Percentiles rank a stretch among this genome's conserved stretches.
These are phyloP conservation scores for Ganoderma sp. DNA, from an alignment of 1,284 basidiomycete species.

Conservation along the genomic window DNA sequence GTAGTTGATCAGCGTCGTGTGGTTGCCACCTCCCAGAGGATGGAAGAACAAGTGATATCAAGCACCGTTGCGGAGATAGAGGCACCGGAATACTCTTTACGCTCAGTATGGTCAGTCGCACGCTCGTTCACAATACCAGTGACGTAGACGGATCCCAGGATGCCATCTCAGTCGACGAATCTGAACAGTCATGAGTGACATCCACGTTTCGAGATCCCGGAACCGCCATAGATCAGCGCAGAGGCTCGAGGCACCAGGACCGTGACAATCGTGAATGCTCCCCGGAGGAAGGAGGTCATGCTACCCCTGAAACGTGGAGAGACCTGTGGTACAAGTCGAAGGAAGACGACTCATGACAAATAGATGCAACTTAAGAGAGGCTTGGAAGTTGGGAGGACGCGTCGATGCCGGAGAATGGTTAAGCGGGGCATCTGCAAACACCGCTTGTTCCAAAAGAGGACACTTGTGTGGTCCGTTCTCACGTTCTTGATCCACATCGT, in stretches of 20 bases:
- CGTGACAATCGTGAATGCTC: not conserved
- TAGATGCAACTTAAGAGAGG: not conserved
- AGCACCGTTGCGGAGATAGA: slow-evolving; percentile 19
- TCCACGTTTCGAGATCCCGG: not conserved
- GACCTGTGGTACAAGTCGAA: not conserved
- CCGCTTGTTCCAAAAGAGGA: slow-evolving; percentile 19
- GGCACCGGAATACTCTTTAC: slow-evolving; percentile 23
- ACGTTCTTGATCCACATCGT: slow-evolving; percentile 12
- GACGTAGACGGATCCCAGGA: not conserved
- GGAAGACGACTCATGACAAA: not conserved
- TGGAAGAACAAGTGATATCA: slow-evolving; percentile 17
- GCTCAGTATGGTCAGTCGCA: slow-evolving; percentile 18
- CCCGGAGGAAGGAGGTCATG: not conserved
- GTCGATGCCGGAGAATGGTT: slow-evolving; percentile 16
- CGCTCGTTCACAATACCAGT: not conserved
- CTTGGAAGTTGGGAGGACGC: slow-evolving; percentile 1
- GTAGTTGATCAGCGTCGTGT: slow-evolving; percentile 21
- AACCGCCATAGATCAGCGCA: slow-evolving; percentile 15
- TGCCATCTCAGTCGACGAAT: slow-evolving; percentile 2
- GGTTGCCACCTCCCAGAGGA: slow-evolving; percentile 13
- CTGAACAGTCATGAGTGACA: not conserved
- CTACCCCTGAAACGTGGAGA: not conserved
- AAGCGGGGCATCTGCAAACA: slow-evolving; percentile 22
- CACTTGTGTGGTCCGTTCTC: slow-evolving; percentile 13
- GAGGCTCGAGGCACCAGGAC: slow-evolving; percentile 13